A percentile compares a stretch with the other conserved stretches of the same genome.
phyloP scores from a whole-genome alignment of 257 asterid species.

The Solanum commersonii region DNA sequence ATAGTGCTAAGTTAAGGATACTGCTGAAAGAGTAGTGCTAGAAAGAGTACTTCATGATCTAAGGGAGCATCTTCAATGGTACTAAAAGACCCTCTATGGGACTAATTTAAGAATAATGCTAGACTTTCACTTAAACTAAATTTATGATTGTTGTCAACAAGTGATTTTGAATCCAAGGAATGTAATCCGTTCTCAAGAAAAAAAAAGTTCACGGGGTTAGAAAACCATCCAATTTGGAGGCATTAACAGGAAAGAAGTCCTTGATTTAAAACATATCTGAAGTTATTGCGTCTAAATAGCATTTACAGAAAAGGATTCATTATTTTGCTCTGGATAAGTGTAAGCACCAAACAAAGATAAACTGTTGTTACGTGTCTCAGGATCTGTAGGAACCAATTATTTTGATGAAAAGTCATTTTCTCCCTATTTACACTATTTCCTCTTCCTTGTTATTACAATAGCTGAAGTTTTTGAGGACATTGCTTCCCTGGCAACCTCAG shows the following conservation, averaged over 20 bases:
- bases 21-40: not conserved
- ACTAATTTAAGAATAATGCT: not conserved
- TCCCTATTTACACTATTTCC: not conserved
- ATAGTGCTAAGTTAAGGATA: not conserved
- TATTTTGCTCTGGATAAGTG: not conserved
- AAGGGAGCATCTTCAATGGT: not conserved
- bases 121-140: not conserved
- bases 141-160: not conserved
- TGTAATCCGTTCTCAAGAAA: not conserved
- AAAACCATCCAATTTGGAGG: not conserved
- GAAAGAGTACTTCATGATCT: not conserved
- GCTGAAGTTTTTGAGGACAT: slow-evolving; percentile 90
- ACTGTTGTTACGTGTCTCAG: too few species aligned
- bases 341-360: not conserved
- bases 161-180: not conserved
- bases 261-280: not conserved
- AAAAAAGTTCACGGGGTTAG: not conserved
- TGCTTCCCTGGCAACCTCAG: slow-evolving; percentile 78
- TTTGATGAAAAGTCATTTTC: not conserved
- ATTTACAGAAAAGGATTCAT: not conserved
- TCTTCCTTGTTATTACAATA: slow-evolving; percentile 16
- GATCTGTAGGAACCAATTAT: not conserved
- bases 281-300: not conserved
- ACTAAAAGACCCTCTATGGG: not conserved
- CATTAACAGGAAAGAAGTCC: not conserved